These are phyloP conservation scores for Lentinula edodes DNA, from an alignment of 768 basidiomycete genomes.

Conservation along the genomic window DNA sequence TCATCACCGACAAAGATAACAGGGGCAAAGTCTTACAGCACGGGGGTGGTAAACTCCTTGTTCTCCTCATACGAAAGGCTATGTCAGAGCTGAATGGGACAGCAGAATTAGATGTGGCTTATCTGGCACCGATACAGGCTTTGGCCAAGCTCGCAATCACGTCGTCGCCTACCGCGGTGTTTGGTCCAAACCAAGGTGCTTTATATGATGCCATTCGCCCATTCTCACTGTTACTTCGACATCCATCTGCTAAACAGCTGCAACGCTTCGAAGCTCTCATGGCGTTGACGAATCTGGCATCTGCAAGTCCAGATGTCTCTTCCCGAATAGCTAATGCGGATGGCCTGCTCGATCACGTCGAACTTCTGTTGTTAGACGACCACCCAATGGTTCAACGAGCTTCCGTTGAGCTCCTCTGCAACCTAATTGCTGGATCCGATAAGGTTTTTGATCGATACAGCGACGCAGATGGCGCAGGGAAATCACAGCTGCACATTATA, in stretches of 20 bases:
- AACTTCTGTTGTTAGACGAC: constrained; percentile 76
- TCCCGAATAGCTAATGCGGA: constrained; percentile 59
- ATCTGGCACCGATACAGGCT: constrained; percentile 74
- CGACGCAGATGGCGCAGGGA: constrained; percentile 33
- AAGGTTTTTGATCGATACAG: constrained; percentile 71
- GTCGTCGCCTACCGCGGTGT: constrained; percentile 82
- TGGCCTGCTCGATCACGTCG: constrained; percentile 58
- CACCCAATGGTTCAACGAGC: constrained; percentile 81
- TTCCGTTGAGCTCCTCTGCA: constrained; percentile 88
- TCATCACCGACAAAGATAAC: constrained; percentile 74
- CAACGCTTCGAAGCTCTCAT: constrained; percentile 92
- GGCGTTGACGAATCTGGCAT: constrained; percentile 94
- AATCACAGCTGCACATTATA: constrained; percentile 73
- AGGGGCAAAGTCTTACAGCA: constrained; percentile 71
- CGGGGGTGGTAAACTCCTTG: constrained; percentile 70
- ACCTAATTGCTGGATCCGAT: constrained; percentile 77
- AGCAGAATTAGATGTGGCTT: constrained; percentile 32
- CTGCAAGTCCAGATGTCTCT: constrained; percentile 61
- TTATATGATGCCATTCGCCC: constrained; percentile 83
- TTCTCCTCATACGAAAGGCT: constrained; percentile 47
- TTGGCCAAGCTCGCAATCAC: constrained; percentile 93
- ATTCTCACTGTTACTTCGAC: constrained; percentile 65
- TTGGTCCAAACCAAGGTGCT: constrained; percentile 76
- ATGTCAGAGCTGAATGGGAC: constrained; percentile 21
- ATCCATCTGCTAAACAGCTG: constrained; percentile 62